Evolutionary conservation across 805 yeast genomes (phyloP), one percentile per base, ranked within the genome.

Genomic region (Suhomyces emberorum): DNA sequence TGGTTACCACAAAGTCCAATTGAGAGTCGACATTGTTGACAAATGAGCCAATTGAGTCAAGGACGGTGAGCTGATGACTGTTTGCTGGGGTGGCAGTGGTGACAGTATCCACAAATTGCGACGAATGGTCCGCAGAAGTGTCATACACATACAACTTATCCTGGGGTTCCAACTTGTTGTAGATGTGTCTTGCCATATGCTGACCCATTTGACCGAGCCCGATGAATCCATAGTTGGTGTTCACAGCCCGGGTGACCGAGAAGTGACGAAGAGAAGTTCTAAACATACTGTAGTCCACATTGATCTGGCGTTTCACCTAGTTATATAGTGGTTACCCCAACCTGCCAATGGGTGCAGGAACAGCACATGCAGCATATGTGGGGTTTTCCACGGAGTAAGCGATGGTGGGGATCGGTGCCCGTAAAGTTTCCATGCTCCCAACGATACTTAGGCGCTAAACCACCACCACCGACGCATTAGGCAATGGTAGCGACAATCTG

Each of bases 201-300:
- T 66, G 71, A 35, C 80, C 77, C 80, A 74, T 74, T 38, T 70
- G 72, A 20, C 80, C 80, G 20, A 75, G 59, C n/a, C 80, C 80
- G 28, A 74, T 67, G 56, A 74, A 74, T 19, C 79, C 80, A 46
- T 69, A 74, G 29, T 42, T 47, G 27, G 56, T 46, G 21, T 27
- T 28, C 10, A 32, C 36, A 4, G 41, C 30, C 4, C 27, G 23
- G 17, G 39, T 22, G 15, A 28, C 17, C 19, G 43, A 37, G 23
- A 30, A 34, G 19, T 20, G 33, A 16, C 43, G 39, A 3, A 24
- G 29, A n/a, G 37, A 38, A 15, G 26, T 26, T 40, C 34, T 37
- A 7, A 34, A 34, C 37, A 34, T 34, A 7, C 15, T 23, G 12
- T 20, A 20, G 9, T 20, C 9, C 8, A 7, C 8, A 20, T 7